Evolutionary conservation across 225 moss, liverwort and hornwort species (phyloP).

Genomic region (Sphagnum tenellum): DNA sequence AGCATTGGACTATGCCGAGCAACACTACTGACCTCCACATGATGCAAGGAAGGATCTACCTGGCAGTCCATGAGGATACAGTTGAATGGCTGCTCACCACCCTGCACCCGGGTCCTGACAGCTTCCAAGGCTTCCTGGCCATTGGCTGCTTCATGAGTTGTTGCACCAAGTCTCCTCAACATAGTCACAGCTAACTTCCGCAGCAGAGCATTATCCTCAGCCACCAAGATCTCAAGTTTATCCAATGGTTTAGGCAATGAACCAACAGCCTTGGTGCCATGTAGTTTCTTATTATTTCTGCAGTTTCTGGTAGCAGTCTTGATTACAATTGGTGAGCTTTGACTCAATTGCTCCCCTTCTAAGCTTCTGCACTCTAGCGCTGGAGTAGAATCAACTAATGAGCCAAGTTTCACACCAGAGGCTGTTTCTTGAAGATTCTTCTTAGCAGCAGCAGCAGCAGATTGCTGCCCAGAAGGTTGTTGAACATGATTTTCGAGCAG

Average conservation of each 20-base stretch:
- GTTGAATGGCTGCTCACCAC: constrained; percentile 36
- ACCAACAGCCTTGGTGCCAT: constrained; percentile 18
- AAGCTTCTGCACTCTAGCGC: constrained; percentile 26
- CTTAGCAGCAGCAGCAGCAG: constrained; percentile 7
- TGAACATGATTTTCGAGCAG: neutral
- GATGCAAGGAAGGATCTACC: constrained; percentile 24
- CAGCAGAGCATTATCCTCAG: constrained; percentile 75
- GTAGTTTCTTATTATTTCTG: constrained; percentile 8
- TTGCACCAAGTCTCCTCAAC: constrained; percentile 76
- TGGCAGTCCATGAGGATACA: constrained; percentile 97
- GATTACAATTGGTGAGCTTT: constrained; percentile 6
- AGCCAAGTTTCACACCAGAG: constrained; percentile 28
- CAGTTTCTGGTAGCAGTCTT: constrained; percentile 17
- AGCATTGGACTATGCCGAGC: no score
- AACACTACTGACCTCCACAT: neutral
- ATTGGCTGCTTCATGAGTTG: constrained; percentile 40
- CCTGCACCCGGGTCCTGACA: constrained; percentile 33
- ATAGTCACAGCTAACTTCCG: constrained; percentile 77
- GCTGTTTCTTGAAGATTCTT: constrained; percentile 24
- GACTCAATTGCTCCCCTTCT: constrained; percentile 10
- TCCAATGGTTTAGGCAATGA: constrained; percentile 35
- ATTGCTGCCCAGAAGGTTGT: constrained; percentile 10
- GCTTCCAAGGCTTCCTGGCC: constrained; percentile 55
- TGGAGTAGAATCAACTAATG: constrained; percentile 27
- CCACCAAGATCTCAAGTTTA: constrained; percentile 60